Base-by-base conservation (phyloP, 805 yeast genomes). In the Saturnispora sekii region DNA sequence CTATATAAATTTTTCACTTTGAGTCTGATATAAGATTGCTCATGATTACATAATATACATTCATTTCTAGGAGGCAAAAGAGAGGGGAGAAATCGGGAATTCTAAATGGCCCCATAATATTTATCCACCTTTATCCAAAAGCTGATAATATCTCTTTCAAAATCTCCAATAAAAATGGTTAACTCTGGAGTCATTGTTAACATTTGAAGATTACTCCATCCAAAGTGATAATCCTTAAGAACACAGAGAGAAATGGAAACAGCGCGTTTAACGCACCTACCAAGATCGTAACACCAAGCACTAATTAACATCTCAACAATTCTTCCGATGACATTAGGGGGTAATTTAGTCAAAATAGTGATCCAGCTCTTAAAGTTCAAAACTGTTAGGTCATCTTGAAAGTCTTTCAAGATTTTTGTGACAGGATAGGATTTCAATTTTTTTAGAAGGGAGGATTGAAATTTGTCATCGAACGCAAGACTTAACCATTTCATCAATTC, bases 141-240 rank as follows among this genome's bases (percentile, higher is more conserved):
- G 29, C 51, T 44, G 7, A 57, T 61, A 11, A 49, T 58, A 32
- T 58, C 59, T 28, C 53, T 55, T 12, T 38, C 41, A 11, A 32
- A 32, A 14, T 40, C 38, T 9, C 51, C 49, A 26, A 50, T 26
- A 52, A 47, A 40, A 40, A 50, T 37, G 50, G 51, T 40, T 41
- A 41, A 18, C 44, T 51, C 40, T 31, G 55, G 34, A 44, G 51
- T 44, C 17, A 41, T 36, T 35, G 59, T 52, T 34, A 43, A 33
- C 30, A 56, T 44, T 38, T 62, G 64, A n/a, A 63, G 42, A 44
- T 50, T 59, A 41, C 57, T 58, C 64, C 64, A 75, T 1, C 80
- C 80, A 57, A 69, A 73, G 56, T 75, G 79, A 54, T 72, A 69
- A 48, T 74, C 70, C 36, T 69, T 58, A 28, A 74, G 52, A 4